Base-by-base conservation (phyloP, 1,284 basidiomycete species). In the Pterula multifida region DNA sequence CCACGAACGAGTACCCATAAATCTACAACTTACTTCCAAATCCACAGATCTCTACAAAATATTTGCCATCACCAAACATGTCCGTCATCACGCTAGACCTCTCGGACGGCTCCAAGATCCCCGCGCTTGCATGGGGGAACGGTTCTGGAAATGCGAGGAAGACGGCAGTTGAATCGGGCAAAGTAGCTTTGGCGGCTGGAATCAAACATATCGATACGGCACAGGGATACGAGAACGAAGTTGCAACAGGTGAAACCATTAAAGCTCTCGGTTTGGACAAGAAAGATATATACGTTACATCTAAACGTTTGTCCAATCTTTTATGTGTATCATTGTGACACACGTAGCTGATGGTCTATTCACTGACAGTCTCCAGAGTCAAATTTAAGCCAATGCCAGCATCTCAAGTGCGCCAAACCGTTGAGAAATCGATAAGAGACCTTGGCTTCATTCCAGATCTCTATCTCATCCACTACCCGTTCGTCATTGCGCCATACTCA, bases 391-490 rank as follows among this genome's bases (percentile, higher is more conserved):
- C 57, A 17, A 32, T 58, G 15, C 54, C 61, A 0, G 26, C 60
- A 1, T 55, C 63, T 35, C 56, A 63, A 21, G 60, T 67, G 3
- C 57, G 61, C 9, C 52, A 54, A 3, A 60, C 60, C 9, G 55
- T 73, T 21, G 57, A 62, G 35, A 60, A 52, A n/a, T 65, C 68
- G 2, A 53, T 68, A 26, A 56, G 62, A 49, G 63, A 67, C 55
- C 68, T 79, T 2, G 70, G 69, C 11, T 63, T 60, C 36, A 53
- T 63, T 6, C 65, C 65, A 0, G 73, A 75, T 54, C 63, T 72
- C 2, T 78, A 68, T 60, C 65, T 81, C 21, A 58, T 68, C 39
- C 65, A 57, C 60, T 68, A 65, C 54, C 72, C 75, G 1, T 66
- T 52, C 50, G 63, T 63, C 35, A 62, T 52, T 13, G 51, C 50